Evolutionary conservation across 148 eudicot genomes (phyloP), one percentile per base, ranked within the genome.

Genomic region (Amaranthus palmeri): DNA sequence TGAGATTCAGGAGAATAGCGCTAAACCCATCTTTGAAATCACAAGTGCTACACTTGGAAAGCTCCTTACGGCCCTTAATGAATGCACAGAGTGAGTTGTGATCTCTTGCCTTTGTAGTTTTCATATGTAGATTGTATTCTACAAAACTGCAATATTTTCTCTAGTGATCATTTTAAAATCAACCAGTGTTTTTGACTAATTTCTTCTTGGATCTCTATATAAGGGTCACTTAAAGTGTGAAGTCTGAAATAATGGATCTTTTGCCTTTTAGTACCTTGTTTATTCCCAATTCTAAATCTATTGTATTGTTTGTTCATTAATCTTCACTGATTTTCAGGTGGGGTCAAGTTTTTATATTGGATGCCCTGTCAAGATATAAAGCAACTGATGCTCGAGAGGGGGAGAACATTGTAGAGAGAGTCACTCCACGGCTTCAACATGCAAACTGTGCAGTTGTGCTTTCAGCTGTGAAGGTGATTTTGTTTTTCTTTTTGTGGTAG

Each of bases 281-380:
- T 47, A 1, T 56, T 7, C 3, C 41, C 6, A 45, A 7, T 58
- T 52, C 17, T 54, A 6, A 25, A 25, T 25, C 36, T 25, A 25
- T 25, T 72, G 45, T 51, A n/a, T 15, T 72, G 4, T 6, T 40
- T 40, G 3, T 36, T 64, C 12, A 42, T 57, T 64, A 44, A 4
- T 15, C 17, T 72, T 8, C 61, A 4, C 42, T 65, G 78, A 49
- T 70, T 57, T 53, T 72, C 76, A 95, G 99, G 86, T 96, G 99
- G 99, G 99, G 99, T 81, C 99, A 96, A 83, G 99, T 96, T 77
- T 96, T 96, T 76, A 96, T 96, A 81, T 76, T 96, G 86, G 99
- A 96, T 77, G 90, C 99, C 57, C 89, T 96, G 69, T 92, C 99
- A 62, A 92, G 84, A 76, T 96, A 90, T 76, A 92, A 90, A 79